A percentile compares a stretch with the other conserved stretches of the same genome.
phyloP scores from a whole-genome alignment of 257 asterid species.

The Solanum ossicruentum region DNA sequence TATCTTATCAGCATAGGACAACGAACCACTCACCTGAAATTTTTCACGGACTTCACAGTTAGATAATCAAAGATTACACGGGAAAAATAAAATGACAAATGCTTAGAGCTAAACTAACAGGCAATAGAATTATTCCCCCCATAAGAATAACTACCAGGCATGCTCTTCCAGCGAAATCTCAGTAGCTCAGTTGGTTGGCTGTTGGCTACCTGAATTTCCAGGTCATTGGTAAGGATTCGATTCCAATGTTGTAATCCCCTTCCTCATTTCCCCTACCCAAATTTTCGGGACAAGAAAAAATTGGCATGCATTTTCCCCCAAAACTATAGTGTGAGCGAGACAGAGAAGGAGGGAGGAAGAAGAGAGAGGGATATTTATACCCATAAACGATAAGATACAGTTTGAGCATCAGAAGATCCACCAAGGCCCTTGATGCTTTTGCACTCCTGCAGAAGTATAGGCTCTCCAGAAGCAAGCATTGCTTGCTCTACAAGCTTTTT shows the following conservation, averaged over 20 bases:
- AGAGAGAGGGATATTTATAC: constrained; percentile 12
- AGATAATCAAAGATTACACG: neutral
- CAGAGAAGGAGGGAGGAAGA: neutral
- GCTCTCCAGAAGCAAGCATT: constrained; percentile 36
- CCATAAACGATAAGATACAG: constrained; percentile 78
- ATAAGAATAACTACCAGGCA: neutral
- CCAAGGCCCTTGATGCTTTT: constrained; percentile 14
- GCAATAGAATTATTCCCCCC: neutral
- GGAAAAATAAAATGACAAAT: neutral
- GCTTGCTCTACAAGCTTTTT: constrained; percentile 60
- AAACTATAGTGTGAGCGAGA: neutral
- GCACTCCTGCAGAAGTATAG: constrained; percentile 31
- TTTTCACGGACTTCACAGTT: neutral
- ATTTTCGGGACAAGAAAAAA: neutral
- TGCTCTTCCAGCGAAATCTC: neutral
- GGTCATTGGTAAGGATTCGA: neutral
- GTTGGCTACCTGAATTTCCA: neutral
- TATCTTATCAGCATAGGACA: constrained; percentile 74
- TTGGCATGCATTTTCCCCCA: neutral
- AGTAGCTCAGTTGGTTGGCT: neutral
- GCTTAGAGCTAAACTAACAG: neutral
- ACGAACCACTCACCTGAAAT: constrained; percentile 74
- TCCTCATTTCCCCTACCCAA: neutral
- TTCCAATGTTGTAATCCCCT: neutral
- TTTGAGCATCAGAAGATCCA: constrained; percentile 46